phyloP scores from a whole-genome alignment of 2,329 filamentous ascomycete genomes.

The Fusarium sp. region DNA sequence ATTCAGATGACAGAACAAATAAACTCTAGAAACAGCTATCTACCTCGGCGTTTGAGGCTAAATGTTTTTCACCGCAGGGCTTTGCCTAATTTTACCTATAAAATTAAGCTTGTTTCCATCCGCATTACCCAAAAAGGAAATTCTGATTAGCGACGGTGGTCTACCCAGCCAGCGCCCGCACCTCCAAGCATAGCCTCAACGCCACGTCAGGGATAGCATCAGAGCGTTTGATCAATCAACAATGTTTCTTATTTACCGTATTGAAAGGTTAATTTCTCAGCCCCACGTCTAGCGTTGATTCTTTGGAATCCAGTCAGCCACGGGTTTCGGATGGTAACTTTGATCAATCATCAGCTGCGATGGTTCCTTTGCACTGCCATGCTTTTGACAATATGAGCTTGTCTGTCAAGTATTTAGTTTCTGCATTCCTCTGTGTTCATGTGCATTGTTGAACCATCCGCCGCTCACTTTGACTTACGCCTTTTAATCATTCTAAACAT shows the following conservation, averaged over 20 bases:
- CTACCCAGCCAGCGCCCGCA: not conserved
- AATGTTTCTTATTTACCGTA: not conserved
- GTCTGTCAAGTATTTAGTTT: not conserved
- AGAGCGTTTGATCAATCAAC: not conserved
- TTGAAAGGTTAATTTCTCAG: not conserved
- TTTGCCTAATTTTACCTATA: not conserved
- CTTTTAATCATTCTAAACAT: fast-evolving
- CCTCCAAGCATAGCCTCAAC: not conserved
- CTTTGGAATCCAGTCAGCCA: not conserved
- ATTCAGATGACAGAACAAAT: not conserved
- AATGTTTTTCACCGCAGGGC: not conserved
- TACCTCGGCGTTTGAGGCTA: not conserved
- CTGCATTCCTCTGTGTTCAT: not conserved
- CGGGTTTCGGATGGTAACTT: not conserved
- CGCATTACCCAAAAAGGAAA: not conserved
- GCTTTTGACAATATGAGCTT: not conserved
- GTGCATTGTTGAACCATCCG: fast-evolving
- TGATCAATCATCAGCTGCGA: not conserved
- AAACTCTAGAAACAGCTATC: not conserved
- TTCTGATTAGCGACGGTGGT: not conserved
- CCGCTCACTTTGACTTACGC: fast-evolving
- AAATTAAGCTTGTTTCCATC: not conserved
- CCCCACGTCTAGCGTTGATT: fast-evolving
- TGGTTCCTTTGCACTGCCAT: not conserved
- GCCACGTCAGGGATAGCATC: not conserved